Percentiles rank a stretch among this genome's conserved stretches.
Evolutionary conservation across 257 asterid genomes (phyloP).

Genomic region (Nicotiana knightiana): DNA sequence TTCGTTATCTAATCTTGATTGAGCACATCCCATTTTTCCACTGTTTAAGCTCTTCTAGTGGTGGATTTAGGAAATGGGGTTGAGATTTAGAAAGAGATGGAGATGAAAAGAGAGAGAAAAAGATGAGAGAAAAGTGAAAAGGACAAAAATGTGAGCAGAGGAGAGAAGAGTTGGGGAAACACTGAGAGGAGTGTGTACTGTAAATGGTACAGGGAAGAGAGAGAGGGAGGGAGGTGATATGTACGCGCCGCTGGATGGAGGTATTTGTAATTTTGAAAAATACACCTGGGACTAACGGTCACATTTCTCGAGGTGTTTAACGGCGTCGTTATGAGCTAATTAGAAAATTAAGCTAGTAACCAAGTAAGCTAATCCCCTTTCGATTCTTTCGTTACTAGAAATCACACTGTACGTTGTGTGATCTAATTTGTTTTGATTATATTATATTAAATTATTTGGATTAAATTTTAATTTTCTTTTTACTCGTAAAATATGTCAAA

Average conservation of each 20-base stretch:
- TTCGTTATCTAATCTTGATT: constrained; percentile 83
- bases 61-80: neutral
- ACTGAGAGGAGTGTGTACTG: neutral
- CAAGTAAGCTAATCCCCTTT: neutral
- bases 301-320: constrained; percentile 37
- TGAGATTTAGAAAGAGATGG: neutral
- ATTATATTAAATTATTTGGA: no score
- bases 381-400: no score
- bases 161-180: neutral
- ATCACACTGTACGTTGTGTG: no score
- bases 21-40: constrained; percentile 75
- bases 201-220: constrained; percentile 15
- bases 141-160: neutral
- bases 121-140: neutral
- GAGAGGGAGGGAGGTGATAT: constrained; percentile 30
- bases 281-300: constrained; percentile 47
- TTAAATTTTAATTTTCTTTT: no score
- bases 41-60: neutral
- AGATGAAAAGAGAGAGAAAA: neutral
- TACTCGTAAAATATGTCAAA: no score
- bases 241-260: constrained; percentile 9
- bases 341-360: neutral
- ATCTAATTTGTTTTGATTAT: no score
- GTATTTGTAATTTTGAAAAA: constrained; percentile 23
- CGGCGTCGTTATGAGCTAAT: constrained; percentile 34